Base-by-base conservation (phyloP, 345 rosid species). In the Dipteronia sinensis region DNA sequence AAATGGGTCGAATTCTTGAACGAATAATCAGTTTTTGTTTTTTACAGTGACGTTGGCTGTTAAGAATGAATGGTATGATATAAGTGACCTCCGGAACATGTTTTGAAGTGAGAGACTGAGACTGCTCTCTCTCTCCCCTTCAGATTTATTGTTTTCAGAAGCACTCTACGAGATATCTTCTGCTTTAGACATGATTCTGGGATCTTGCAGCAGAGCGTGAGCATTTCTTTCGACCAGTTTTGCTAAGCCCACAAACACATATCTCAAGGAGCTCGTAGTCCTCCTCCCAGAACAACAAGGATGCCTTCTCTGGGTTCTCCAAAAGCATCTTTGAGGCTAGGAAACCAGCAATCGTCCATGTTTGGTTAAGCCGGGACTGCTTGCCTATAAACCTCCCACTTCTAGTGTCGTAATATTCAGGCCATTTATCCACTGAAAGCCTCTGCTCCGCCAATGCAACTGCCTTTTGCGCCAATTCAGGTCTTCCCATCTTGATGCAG, bases 301-400 rank as follows among this genome's bases (percentile, higher is more conserved):
- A 86, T 2, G 98, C 97, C 86, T 86, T 93, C 80, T 90, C 90
- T 7, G 97, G 98, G 59, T 92, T 91, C 85, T 93, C 86, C 83
- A 96, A 79, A 65, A 96, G 93, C 91, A 90, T 90, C 87, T 96
- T 96, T 0, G 98, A 90, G 38, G 98, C 81, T 64, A 93, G 82
- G 82, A 83, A 95, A 68, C 97, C 90, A 16, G 99, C 94, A 9
- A 92, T 89, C 0, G 98, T 93, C 98, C 98, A 92, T 38, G 97
- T 93, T 80, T 93, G 98, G 73, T 70, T 79, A 67, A 92, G 87
- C 77, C 91, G 84, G 29, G 99, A 83, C 29, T 96, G 97, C 81
- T 96, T 92, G 68, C 99, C 97, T 13, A 92, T 79, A 64, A 93
- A 93, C 74, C 88, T 91, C 75, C 98, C 98, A 23, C 87, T 85